Percentiles rank a stretch among this genome's conserved stretches.
Evolutionary conservation across 2,329 filamentous ascomycete species (phyloP).

Genomic region (Colletotrichum tamarilloi): DNA sequence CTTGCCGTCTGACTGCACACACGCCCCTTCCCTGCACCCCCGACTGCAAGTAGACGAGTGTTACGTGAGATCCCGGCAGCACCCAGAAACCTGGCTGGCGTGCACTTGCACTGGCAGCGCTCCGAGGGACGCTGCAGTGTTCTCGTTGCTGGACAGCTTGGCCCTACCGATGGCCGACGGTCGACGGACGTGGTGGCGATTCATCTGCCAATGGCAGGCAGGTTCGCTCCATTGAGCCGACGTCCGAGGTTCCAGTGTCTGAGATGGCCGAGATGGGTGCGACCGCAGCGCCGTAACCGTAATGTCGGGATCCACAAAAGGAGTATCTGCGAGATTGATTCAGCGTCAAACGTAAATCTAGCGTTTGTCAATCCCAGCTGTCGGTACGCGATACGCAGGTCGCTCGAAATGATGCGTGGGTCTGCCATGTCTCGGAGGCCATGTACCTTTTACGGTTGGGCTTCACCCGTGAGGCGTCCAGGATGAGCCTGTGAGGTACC

Average conservation of each 20-base stretch:
- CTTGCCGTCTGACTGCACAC: conserved; percentile 18
- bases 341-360: conserved; percentile 31
- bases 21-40: conserved; percentile 8
- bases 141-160: neutral
- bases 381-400: conserved; percentile 23
- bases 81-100: conserved; percentile 30
- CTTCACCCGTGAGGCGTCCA: neutral
- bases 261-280: conserved; percentile 26
- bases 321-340: conserved; percentile 32
- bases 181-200: neutral
- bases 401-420: conserved; percentile 8
- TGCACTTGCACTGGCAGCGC: conserved; percentile 2
- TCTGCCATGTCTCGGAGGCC: conserved; percentile 2
- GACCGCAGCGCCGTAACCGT: conserved; percentile 10
- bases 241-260: conserved; percentile 29
- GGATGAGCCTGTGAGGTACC: neutral
- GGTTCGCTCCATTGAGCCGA: conserved; percentile 25
- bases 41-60: conserved; percentile 31
- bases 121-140: neutral
- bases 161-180: neutral
- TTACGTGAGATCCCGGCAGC: conserved; percentile 33
- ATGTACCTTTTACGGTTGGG: conserved; percentile 5
- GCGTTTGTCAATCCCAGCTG: conserved; percentile 27
- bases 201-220: conserved; percentile 2
- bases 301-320: conserved; percentile 26